These are phyloP conservation scores for Tremellales sp. DNA, from an alignment of 1,284 basidiomycete genomes.

Conservation along the genomic window DNA sequence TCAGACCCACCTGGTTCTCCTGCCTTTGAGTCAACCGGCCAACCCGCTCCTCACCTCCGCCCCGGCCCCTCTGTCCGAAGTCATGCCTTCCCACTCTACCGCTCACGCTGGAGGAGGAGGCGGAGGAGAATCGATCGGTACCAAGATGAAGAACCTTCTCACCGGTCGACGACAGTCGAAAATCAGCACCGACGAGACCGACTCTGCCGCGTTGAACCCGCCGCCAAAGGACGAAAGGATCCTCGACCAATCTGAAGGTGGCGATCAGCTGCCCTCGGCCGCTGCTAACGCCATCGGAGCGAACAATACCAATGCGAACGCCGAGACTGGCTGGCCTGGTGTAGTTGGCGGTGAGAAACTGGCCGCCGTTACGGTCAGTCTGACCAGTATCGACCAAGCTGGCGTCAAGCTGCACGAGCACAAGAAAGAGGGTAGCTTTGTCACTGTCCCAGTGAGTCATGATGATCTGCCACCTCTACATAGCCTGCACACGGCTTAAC, in stretches of 20 bases:
- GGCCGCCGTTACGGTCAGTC: conserved; percentile 25
- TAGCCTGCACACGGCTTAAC: too few relatives aligned
- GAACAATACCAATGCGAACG: conserved; percentile 27
- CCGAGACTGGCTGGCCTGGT: conserved; percentile 40
- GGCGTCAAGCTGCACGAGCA: conserved; percentile 21
- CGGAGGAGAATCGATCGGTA: conserved; percentile 8
- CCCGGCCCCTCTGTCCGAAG: conserved; percentile 30
- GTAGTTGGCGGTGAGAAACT: conserved; percentile 33
- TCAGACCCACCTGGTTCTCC: conserved; percentile 37
- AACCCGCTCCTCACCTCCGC: conserved; percentile 36
- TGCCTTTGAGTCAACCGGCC: conserved; percentile 33
- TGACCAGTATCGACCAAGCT: conserved; percentile 23
- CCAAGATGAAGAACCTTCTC: conserved; percentile 33
- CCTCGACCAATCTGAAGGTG: conserved; percentile 25
- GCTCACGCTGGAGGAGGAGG: not conserved
- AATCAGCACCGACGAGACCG: not conserved
- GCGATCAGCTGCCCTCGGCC: conserved; percentile 22
- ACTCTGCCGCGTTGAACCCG: not conserved
- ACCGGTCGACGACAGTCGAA: conserved; percentile 16
- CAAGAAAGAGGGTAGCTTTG: conserved; percentile 29
- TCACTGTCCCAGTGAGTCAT: conserved; percentile 23
- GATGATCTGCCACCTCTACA: too few relatives aligned
- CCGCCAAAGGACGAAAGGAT: conserved; percentile 15
- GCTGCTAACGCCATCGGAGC: conserved; percentile 19
- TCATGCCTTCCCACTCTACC: conserved; percentile 26